Evolutionary conservation across 257 asterid genomes (phyloP).

Genomic region (Solanum chiquidenum): DNA sequence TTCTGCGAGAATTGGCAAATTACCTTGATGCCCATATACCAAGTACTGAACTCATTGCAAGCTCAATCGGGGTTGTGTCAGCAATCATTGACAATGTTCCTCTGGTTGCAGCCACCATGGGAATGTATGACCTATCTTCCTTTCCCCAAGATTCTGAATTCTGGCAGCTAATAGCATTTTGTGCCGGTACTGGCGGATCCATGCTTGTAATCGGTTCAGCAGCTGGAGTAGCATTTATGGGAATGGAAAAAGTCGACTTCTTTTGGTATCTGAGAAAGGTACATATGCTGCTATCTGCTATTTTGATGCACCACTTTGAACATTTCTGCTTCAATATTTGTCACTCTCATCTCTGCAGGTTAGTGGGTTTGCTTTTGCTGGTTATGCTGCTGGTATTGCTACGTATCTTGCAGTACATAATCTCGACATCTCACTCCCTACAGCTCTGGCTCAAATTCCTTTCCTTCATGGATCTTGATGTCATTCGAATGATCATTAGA

Average conservation of each 20-base stretch:
- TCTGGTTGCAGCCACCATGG: conserved; percentile 95
- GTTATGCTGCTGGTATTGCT: conserved; percentile 92
- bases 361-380: conserved; percentile 98
- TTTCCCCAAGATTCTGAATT: conserved; percentile 88
- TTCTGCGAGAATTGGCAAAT: conserved; percentile 81
- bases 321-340: neutral
- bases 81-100: conserved; percentile 95
- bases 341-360: conserved; percentile 37
- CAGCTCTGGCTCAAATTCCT: conserved; percentile 73
- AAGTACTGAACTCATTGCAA: conserved; percentile 65
- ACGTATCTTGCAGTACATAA: conserved; percentile 75
- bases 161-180: conserved; percentile 89
- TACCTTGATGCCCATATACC: conserved; percentile 81
- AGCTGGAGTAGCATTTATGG: conserved; percentile 97
- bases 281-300: neutral
- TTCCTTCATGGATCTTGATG: conserved; percentile 52
- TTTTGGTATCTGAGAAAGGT: conserved; percentile 93
- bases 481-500: neutral
- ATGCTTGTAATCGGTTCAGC: conserved; percentile 92
- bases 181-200: conserved; percentile 99
- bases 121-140: conserved; percentile 81
- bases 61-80: conserved; percentile 85
- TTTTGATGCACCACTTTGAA: neutral
- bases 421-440: conserved; percentile 47
- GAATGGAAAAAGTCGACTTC: conserved; percentile 95